Evolutionary conservation across 257 asterid genomes (phyloP).

Genomic region (Solanum etuberosum): DNA sequence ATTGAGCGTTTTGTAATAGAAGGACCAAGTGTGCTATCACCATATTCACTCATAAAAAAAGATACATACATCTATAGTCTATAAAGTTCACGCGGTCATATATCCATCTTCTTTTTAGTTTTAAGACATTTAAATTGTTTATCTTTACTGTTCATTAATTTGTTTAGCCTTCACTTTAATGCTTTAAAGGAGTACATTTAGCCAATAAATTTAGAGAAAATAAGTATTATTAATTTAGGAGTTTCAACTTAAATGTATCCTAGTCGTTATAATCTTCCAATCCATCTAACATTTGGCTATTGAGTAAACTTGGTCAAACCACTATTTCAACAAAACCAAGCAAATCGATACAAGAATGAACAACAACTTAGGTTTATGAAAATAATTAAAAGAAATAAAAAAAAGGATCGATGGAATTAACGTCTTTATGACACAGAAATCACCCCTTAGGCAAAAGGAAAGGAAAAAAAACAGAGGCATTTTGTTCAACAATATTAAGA

Average conservation of each 20-base stretch:
- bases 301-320: background rate
- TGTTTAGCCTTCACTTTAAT: background rate
- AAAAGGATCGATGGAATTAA: background rate
- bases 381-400: background rate
- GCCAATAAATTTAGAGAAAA: too few species aligned
- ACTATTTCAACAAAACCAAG: background rate
- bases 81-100: background rate
- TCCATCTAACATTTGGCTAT: background rate
- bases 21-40: too few species aligned
- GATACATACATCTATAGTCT: background rate
- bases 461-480: too few species aligned
- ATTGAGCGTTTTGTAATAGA: background rate
- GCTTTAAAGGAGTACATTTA: background rate
- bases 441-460: too few species aligned
- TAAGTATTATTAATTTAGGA: too few species aligned
- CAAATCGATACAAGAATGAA: background rate
- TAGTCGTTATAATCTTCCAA: background rate
- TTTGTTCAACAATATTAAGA: background rate
- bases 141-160: background rate
- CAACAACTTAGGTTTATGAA: background rate
- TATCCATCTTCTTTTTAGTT: background rate
- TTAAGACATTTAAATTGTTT: background rate
- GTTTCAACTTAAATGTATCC: too few species aligned
- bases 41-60: too few species aligned
- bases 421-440: background rate